These are phyloP conservation scores for Annulohypoxylon stygium DNA, from an alignment of 495 filamentous ascomycete species.

Conservation along the genomic window DNA sequence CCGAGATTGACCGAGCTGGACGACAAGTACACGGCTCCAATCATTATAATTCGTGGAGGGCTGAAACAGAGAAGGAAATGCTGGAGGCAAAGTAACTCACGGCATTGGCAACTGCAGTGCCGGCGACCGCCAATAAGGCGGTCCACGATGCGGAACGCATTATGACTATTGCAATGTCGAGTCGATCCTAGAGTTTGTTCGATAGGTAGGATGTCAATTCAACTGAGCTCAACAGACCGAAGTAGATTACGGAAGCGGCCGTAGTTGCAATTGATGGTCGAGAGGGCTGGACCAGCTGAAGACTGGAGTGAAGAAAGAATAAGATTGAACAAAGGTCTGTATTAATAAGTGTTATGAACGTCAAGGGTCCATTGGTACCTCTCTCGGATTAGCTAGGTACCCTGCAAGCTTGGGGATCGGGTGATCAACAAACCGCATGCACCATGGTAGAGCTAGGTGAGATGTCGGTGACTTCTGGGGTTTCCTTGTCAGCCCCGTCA, in stretches of 20 bases:
- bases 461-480: conserved; percentile 22
- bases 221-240: conserved; percentile 25
- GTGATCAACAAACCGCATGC: conserved; percentile 39
- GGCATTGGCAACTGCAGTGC: conserved; percentile 20
- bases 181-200: conserved; percentile 20
- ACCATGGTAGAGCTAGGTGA: conserved; percentile 31
- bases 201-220: conserved; percentile 10
- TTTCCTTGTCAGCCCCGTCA: conserved; percentile 28
- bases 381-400: conserved; percentile 1
- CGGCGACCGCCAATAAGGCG: conserved; percentile 36
- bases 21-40: too few species aligned
- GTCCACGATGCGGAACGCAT: conserved; percentile 40
- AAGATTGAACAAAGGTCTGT: conserved; percentile 22
- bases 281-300: conserved; percentile 18
- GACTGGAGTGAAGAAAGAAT: not conserved
- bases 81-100: conserved; percentile 35
- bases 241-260: conserved; percentile 21
- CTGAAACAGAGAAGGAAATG: conserved; percentile 6
- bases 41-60: not conserved
- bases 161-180: conserved; percentile 20
- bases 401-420: conserved; percentile 33
- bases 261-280: conserved; percentile 16
- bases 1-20: not conserved
- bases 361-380: not conserved
- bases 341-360: conserved; percentile 32